These are phyloP conservation scores for Nidula microcarpa DNA, from an alignment of 768 basidiomycete species.

Conservation along the genomic window DNA sequence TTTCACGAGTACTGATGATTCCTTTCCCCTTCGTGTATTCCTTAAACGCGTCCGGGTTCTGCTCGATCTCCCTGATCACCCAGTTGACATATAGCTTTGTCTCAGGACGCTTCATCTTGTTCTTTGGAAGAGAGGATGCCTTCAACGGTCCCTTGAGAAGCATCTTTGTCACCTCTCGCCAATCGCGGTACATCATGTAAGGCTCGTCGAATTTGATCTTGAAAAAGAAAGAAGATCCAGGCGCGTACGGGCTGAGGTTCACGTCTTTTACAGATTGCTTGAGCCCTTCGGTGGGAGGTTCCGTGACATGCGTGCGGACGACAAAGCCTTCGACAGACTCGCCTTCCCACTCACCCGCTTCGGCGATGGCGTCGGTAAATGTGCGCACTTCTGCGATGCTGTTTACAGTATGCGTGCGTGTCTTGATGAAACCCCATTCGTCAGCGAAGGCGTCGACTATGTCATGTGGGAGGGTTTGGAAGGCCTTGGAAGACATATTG, in stretches of 20 bases:
- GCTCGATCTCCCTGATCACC: constrained; percentile 74
- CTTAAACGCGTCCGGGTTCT: constrained; percentile 55
- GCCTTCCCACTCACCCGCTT: constrained; percentile 76
- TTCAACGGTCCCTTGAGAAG: constrained; percentile 42
- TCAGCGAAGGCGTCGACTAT: constrained; percentile 77
- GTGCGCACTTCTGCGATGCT: constrained; percentile 63
- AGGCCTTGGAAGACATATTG: constrained; percentile 63
- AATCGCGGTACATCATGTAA: constrained; percentile 98
- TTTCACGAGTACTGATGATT: constrained; percentile 79
- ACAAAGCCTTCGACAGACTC: constrained; percentile 93
- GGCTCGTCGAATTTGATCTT: constrained; percentile 99
- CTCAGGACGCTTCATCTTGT: constrained; percentile 74
- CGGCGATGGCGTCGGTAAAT: constrained; percentile 68
- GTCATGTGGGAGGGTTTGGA: constrained; percentile 66
- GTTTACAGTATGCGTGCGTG: constrained; percentile 52
- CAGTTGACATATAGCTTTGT: constrained; percentile 78
- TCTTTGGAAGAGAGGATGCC: constrained; percentile 46
- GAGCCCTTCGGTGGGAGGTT: constrained; percentile 27
- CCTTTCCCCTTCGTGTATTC: constrained; percentile 71
- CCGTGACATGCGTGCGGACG: constrained; percentile 69
- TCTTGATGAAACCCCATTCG: constrained; percentile 90
- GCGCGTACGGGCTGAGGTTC: constrained; percentile 56
- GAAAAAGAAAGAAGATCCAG: constrained; percentile 93
- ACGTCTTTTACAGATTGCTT: constrained; percentile 23
- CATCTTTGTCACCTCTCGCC: constrained; percentile 88